Base-by-base conservation (phyloP, 257 asterid species). In the Voacanga thouarsii region DNA sequence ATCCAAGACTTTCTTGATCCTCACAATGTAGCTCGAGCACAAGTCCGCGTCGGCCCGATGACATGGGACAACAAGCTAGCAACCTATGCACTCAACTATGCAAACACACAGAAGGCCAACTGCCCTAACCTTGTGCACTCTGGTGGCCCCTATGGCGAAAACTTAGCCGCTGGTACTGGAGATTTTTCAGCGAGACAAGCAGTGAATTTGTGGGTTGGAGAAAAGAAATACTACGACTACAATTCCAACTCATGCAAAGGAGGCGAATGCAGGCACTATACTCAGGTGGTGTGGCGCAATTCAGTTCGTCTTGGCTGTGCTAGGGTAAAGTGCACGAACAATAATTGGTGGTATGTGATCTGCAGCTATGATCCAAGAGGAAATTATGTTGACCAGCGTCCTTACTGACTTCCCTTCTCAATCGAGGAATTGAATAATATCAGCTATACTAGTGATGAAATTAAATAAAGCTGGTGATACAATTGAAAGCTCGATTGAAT, bases 61-160 rank as follows among this genome's bases (percentile, higher is more conserved):
- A 79, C 49, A 1, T 90, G 94, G 92, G 68, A 83, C 76, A 3
- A 45, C 4, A 76, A 43, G 2, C 26, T 91, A 1, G 90, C 87
- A 0, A 80, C 72, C 12, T 91, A 83, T 37, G 92, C 92, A 1
- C 80, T 79, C 2, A 33, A 49, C 0, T 87, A 88, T 12, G 90
- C 87, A 5, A 45, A 75, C 21, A 2, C 37, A 0, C 80, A 86
- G 18, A 39, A 82, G 0, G n/a, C n/a, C 5, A 89, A 87, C 51
- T 87, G 47, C 47, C 47, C 47, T 43, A 74, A 24, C 12, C 74
- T 80, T 21, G 55, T 67, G 18, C 83, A 75, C 50, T 90, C 94
- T 0, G 0, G 0, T 0, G 87, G 92, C 0, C 80, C 83, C 47
- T 86, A 87, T 7, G 93, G 93, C 0, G 91, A 89, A 44, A 89